Evolutionary conservation across 495 filamentous ascomycete genomes (phyloP), one percentile per base, ranked within the genome.

Genomic region (Rhypophila decipiens): DNA sequence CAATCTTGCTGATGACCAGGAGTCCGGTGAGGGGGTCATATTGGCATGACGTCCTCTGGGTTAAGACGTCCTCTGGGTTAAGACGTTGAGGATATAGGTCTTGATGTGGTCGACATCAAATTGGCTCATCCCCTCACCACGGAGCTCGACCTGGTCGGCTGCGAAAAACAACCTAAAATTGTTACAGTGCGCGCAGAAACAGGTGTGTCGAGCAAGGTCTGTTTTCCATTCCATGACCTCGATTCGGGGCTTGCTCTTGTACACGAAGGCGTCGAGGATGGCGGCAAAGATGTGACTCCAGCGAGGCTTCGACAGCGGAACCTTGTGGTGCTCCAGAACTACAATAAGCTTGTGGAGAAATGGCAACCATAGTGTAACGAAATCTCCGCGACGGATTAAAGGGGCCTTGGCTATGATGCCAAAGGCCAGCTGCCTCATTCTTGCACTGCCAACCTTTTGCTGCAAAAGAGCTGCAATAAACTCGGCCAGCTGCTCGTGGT

Each of bases 281-380:
- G 54, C 46, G 7, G 46, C 44, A 29, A 52, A 47, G 1, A 60
- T 46, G 46, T 57, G 49, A 3, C 22, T 47, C 24, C 44, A 52
- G 2, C 54, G 45, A 31, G 51, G 46, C 0, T 45, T 33, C 2
- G 47, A 50, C 18, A 49, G 24, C 2, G 41, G 23, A 12, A 48
- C 21, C 1, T 34, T 11, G 11, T 42, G 22, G 38, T 46, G 42
- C 15, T 44, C 44, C 34, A 56, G 47, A 10, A 49, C 37, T 4
- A 29, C 33, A 4, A 48, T 31, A 4, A 60, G 40, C 2, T 31
- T 22, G 1, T 37, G 34, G 2, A 57, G 42, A 27, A 60, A 55
- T 4, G 57, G 55, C 2, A 57, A 23, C 57, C 57, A 57, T 1
- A 60, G 46, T 17, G 37, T 27, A 0, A 29, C 11, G 34, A 60